Base-by-base conservation (phyloP, 2,329 filamentous ascomycete genomes). In the Colletotrichum sidae region DNA sequence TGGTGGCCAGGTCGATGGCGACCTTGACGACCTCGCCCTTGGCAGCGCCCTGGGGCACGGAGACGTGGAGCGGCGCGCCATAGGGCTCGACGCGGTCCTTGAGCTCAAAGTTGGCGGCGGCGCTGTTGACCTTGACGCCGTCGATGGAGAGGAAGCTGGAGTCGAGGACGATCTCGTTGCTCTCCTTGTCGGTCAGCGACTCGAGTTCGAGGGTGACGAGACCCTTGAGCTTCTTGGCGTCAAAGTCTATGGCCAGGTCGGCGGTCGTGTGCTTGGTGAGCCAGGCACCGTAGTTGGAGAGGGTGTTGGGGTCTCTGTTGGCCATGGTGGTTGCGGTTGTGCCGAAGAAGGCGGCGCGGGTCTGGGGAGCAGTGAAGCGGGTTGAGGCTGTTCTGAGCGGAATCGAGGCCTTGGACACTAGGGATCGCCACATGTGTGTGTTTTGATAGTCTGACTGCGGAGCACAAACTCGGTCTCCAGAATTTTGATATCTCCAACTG, bases 241-340 rank as follows among this genome's bases (percentile, higher is more conserved):
- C 87, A 76, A 98, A 99, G 73, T 97, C 89, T 71, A 98, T 90
- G 70, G 89, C 88, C 73, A 97, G 88, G 77, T 92, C 89, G 63
- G 92, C 92, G 17, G 88, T 90, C 17, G 93, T 96, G 81, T 97
- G 94, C 75, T 86, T 89, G 15, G 93, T 97, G 67, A 88, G 84
- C 89, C 93, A 97, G 60, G 91, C 89, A 77, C 92, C 89, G 79
- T 97, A 97, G 82, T 98, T 98, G 75, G 92, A 92, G 65, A 96
- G 81, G 34, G 96, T 97, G 77, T 94, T 96, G 57, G 94, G 94
- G 80, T 98, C 95, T 73, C 92, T 88, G 55, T 83, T 72, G 58
- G 69, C 69, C 62, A 67, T 75, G 50, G 63, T 33, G 41, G 56
- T 65, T 42, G 63, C 63, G 47, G 63, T 56, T 5, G 51, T 62